Base-by-base conservation (phyloP, 495 filamentous ascomycete species). In the Aspergillus sclerotiicarbonarius region DNA sequence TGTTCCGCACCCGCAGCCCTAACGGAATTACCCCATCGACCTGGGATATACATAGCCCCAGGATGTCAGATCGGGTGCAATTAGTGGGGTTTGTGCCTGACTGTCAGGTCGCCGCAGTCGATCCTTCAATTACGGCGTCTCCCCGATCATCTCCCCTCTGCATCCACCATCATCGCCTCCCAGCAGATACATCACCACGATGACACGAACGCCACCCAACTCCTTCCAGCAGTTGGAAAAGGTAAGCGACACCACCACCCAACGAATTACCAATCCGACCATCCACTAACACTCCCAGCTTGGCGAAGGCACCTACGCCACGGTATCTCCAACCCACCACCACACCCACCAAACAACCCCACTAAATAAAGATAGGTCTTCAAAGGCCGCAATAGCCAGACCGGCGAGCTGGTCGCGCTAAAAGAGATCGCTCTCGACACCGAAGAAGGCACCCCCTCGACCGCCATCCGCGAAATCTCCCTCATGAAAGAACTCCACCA, bases 371-470 rank as follows among this genome's bases (percentile, higher is more conserved):
- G n/a, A 44, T 65, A 94, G 90, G 93, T 98, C 47, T 98, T 96
- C 83, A 98, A 98, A 81, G 94, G 94, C 46, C 88, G 90, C 55
- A 97, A 98, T 71, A 87, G 94, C 57, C 90, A 95, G 64, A 96
- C 91, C 8, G 92, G 92, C 67, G 92, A 97, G 70, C 84, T 96
- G 54, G 94, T 98, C 57, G 94, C 94, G 8, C 82, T 98, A 54
- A 98, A 98, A 75, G 95, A 98, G 77, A 98, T 98, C 62, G 93
- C 96, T 65, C 90, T 98, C 53, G 94, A 98, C 67, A 93, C 90
- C 46, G 94, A 98, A 81, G 94, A 98, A 79, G 94, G 94, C 51
- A 97, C 95, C 0, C 94, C 94, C 0, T 92, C 88, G 7, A 98
- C 94, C 13, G 94, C 94, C 19, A 98, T 98, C 69, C 91, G 94